phyloP scores from a whole-genome alignment of 148 eudicot species.

The Suaeda aralocaspica region DNA sequence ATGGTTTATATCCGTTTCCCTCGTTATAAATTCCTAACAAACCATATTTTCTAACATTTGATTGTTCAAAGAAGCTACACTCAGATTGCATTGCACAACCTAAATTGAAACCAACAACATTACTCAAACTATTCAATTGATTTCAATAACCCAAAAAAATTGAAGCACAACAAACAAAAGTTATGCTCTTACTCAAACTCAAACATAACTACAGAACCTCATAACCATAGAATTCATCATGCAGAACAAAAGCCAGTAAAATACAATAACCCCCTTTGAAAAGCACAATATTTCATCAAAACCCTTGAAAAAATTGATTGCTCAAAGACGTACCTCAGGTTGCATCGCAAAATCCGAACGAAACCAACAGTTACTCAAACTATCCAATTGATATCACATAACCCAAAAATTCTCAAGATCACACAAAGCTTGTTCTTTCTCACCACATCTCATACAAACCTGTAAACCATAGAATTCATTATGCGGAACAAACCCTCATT shows the following conservation, averaged over 20 bases:
- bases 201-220: neutral
- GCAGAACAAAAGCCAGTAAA: no score
- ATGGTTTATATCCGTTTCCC: no score
- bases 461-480: neutral
- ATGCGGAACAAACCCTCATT: no score
- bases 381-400: neutral
- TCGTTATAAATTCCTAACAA: neutral
- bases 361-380: no score
- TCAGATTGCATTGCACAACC: neutral
- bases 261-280: no score
- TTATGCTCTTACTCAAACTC: neutral
- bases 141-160: neutral
- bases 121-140: neutral
- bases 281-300: no score
- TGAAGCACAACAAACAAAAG: neutral
- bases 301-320: no score
- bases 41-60: neutral
- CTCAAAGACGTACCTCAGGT: neutral
- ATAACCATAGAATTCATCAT: neutral
- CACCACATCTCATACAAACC: neutral
- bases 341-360: neutral
- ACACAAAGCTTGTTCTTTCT: neutral
- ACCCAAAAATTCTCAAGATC: neutral
- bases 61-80: neutral
- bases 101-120: no score